Base-by-base conservation (phyloP, 768 basidiomycete genomes). In the Suillus fuscotomentosus region DNA sequence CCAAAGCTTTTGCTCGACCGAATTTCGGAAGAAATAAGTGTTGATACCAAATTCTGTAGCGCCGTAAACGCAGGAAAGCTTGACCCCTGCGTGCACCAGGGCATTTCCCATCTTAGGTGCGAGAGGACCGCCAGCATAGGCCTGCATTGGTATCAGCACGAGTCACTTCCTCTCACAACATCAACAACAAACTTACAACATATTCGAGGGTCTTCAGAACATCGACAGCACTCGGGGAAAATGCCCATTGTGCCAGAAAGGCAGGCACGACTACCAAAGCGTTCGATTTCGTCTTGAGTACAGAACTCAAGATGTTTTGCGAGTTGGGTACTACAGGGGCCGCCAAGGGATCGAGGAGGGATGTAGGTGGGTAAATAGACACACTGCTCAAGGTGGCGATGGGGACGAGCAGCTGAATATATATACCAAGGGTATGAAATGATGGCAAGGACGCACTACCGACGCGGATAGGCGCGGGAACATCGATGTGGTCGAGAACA, bases 121-220 rank as follows among this genome's bases (percentile, higher is more conserved):
- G 5, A 83, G 56, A 10, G 80, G 76, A 0, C 79, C 81, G n/a
- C 81, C 81, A 13, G 75, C 78, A 53, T 69, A 81, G 0, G 68
- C 8, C 82, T 82, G 31, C 24, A n/a, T 15, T 38, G 20, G n/a
- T 36, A 1, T 60, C 1, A 5, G 0, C 61, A 22, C 62, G 53
- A 31, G 3, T 14, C 3, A n/a, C 9, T 22, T n/a, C n/a, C 15
- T 9, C 20, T 7, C 11, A 13, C 20, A 41, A 8, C 1, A 9
- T 17, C 2, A 8, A 27, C 20, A 10, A 36, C 54, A 47, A 11
- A 73, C 75, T 9, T 57, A 82, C 79, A 11, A 81, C 69, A 36
- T 41, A 65, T 0, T 71, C 56, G 1, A 80, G 20, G 7, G 63
- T 66, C 45, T 67, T 70, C n/a, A 81, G 61, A 4, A 70, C 38